Conservation (phyloP, 768 basidiomycete species). For the Chalciporus chontae region DNA sequence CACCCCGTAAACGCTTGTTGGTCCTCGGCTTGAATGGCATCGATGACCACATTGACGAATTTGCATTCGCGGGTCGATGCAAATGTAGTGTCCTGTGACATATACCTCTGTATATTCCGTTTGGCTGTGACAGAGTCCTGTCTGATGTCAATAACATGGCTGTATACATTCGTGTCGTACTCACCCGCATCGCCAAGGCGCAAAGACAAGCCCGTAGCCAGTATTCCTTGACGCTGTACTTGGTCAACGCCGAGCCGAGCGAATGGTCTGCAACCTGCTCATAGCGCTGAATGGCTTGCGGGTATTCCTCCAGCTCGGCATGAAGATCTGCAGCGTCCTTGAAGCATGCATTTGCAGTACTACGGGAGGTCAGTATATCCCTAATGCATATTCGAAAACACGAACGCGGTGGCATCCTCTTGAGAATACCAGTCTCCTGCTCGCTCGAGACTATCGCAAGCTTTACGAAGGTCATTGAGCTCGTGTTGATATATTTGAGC, state of each 20-base stretch:
- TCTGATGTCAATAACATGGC: slow-evolving; percentile 7
- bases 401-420: slow-evolving; percentile 95
- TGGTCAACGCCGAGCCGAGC: slow-evolving; percentile 79
- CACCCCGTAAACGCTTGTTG: slow-evolving; percentile 72
- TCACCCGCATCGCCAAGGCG: slow-evolving; percentile 80
- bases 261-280: slow-evolving; percentile 87
- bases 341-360: slow-evolving; percentile 92
- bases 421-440: slow-evolving; percentile 98
- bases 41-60: slow-evolving; percentile 73
- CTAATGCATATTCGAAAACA: slow-evolving; percentile 7
- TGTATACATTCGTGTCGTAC: slow-evolving; percentile 24
- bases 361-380: slow-evolving; percentile 31
- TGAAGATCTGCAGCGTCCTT: slow-evolving; percentile 96
- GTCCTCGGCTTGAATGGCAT: slow-evolving; percentile 73
- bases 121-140: slow-evolving; percentile 84
- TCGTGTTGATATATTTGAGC: slow-evolving; percentile 91
- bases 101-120: slow-evolving; percentile 75
- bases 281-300: slow-evolving; percentile 82
- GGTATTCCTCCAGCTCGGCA: slow-evolving; percentile 83
- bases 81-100: slow-evolving; percentile 82
- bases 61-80: slow-evolving; percentile 87
- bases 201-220: slow-evolving; percentile 89
- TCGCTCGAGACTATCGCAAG: slow-evolving; percentile 86
- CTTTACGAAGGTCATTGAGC: slow-evolving; percentile 71
- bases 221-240: slow-evolving; percentile 98